Percentiles rank a stretch among this genome's conserved stretches.
Evolutionary conservation across 73 alveolate genomes (phyloP).

Genomic region (Stentor roeselii): DNA sequence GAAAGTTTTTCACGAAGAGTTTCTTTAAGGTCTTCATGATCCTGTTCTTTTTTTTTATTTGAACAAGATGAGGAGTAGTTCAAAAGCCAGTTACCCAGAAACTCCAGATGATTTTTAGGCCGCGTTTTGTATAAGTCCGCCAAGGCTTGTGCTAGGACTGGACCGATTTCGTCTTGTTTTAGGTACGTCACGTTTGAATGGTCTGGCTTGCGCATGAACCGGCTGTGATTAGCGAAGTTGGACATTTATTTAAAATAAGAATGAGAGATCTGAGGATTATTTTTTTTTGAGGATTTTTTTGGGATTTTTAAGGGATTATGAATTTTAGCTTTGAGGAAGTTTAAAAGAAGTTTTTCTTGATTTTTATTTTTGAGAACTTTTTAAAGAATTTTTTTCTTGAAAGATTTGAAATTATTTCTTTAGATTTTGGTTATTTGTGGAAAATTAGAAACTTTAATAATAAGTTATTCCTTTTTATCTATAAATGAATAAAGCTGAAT

Average conservation of each 20-base stretch:
- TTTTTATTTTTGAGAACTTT: no score
- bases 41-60: conserved; percentile 36
- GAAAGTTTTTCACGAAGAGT: conserved; percentile 40
- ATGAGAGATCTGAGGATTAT: no score
- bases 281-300: no score
- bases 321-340: no score
- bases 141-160: conserved; percentile 71
- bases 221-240: not conserved
- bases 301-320: no score
- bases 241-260: not conserved
- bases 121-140: conserved; percentile 68
- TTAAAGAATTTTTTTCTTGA: no score
- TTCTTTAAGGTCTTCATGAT: conserved; percentile 47
- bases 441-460: no score
- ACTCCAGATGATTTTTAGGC: conserved; percentile 89
- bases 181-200: conserved; percentile 49
- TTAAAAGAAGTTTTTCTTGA: no score
- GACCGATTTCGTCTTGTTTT: conserved; percentile 61
- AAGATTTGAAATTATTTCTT: no score
- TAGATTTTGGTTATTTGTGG: no score
- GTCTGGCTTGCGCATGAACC: conserved; percentile 3
- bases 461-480: no score
- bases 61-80: conserved; percentile 61
- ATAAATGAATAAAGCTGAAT: no score
- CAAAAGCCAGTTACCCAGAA: conserved; percentile 86